Base-by-base conservation (phyloP, 2,329 filamentous ascomycete genomes). In the Ceratocystis variospora region DNA sequence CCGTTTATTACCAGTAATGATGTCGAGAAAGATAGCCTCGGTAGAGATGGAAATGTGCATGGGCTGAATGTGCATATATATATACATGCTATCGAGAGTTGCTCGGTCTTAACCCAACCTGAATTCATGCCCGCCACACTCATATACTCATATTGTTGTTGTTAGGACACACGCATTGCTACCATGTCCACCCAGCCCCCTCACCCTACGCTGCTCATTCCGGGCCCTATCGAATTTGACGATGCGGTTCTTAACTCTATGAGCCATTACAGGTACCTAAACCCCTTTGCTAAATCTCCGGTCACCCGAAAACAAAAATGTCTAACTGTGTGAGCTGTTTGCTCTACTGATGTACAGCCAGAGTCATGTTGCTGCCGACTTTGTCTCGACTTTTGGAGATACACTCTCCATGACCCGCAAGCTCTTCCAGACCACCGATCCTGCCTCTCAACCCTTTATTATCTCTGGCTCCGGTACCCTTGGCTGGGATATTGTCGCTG, bases 211-310 rank as follows among this genome's bases (percentile, higher is more conserved):
- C 81, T 99, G 77, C 85, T 99, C 78, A 97, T 99, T 74, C 94
- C 94, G 62, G 94, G 94, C 70, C 94, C 94, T 73, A 96, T 97
- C 76, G 93, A 97, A 79, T 96, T 96, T 74, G 93, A 96, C 76
- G 93, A 97, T 93, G 91, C 87, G 61, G 93, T 97, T 68, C 85
- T 96, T 64, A 84, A 92, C 76, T 90, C 91, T 69, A 96, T 96
- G 93, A 87, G 88, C 80, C 91, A 96, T 78, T 96, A 88, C 79
- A 93, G 89, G 88, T 90, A 67, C 44, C 12, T 25, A 15, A 53
- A 15, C 10, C 12, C 12, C 12, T n/a, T 57, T n/a, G 17, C 7
- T 28, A 2, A 33, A 46, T 63, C 65, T 45, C n/a, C 41, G 45
- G 33, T 25, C 22, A 65, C 71, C 25, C 69, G 41, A 48, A 19